phyloP scores from a whole-genome alignment of 2,329 filamentous ascomycete genomes.

The Rosellinia necatrix region DNA sequence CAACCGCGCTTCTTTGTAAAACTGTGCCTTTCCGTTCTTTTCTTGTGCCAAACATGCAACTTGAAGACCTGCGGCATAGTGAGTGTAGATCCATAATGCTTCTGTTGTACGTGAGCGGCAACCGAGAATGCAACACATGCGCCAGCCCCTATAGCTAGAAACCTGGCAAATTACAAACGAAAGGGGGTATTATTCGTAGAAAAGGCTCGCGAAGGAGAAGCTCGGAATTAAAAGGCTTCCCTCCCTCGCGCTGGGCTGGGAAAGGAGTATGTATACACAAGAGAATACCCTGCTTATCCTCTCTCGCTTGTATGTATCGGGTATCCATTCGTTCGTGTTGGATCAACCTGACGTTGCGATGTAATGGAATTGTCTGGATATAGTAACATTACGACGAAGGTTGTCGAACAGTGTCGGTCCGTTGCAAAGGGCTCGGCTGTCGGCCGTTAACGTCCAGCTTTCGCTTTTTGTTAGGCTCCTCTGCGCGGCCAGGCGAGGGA shows the following conservation, averaged over 20 bases:
- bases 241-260: neutral
- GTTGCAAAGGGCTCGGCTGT: conserved; percentile 25
- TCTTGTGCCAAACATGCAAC: neutral
- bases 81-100: neutral
- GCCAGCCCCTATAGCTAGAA: neutral
- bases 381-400: conserved; percentile 1
- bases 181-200: conserved; percentile 21
- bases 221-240: neutral
- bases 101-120: neutral
- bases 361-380: no score
- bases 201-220: neutral
- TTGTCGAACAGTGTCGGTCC: neutral
- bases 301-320: neutral
- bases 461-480: conserved; percentile 25
- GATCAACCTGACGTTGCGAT: no score
- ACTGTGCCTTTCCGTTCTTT: neutral
- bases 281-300: neutral
- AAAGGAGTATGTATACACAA: conserved; percentile 5
- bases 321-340: neutral
- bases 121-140: neutral
- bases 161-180: neutral
- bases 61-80: neutral
- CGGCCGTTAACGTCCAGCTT: conserved; percentile 23
- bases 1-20: neutral
- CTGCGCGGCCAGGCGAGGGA: conserved; percentile 10